Conservation (phyloP, 2,329 filamentous ascomycete species). For the Calonectria pseudoreteaudii region DNA sequence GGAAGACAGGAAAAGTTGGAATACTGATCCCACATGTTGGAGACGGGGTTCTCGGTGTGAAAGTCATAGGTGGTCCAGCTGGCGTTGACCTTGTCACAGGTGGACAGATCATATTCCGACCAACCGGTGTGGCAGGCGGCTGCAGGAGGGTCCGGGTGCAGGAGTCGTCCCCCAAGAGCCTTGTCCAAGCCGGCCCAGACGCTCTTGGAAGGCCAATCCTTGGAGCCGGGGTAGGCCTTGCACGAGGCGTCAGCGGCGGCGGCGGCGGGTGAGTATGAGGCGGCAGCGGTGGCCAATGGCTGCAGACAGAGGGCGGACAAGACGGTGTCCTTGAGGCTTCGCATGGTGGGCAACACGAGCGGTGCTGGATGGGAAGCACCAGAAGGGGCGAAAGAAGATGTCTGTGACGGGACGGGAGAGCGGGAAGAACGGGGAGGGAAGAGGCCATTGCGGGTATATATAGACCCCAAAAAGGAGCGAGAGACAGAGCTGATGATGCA, state of each 20-base stretch:
- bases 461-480: not conserved
- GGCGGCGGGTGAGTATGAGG: not conserved
- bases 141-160: constrained; percentile 54
- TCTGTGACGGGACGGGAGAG: not conserved
- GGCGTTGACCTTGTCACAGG: constrained; percentile 45
- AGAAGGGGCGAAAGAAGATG: not conserved
- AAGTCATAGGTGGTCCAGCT: constrained; percentile 45
- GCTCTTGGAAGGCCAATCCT: constrained; percentile 59
- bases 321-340: not conserved
- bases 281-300: not conserved
- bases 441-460: not conserved
- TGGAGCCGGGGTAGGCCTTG: constrained; percentile 60
- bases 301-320: constrained; percentile 13
- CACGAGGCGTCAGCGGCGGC: constrained; percentile 44
- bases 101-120: constrained; percentile 37
- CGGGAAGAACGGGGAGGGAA: not conserved
- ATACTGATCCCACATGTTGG: constrained; percentile 54
- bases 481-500: not conserved
- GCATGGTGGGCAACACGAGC: constrained; percentile 21
- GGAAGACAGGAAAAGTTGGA: constrained; percentile 65
- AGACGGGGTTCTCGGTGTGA: constrained; percentile 46
- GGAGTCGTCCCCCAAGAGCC: constrained; percentile 55
- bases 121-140: constrained; percentile 46
- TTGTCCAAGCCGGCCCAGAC: constrained; percentile 61
- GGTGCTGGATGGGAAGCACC: not conserved